These are phyloP conservation scores for Agrocybe praecox DNA, from an alignment of 768 basidiomycete species.

Conservation along the genomic window DNA sequence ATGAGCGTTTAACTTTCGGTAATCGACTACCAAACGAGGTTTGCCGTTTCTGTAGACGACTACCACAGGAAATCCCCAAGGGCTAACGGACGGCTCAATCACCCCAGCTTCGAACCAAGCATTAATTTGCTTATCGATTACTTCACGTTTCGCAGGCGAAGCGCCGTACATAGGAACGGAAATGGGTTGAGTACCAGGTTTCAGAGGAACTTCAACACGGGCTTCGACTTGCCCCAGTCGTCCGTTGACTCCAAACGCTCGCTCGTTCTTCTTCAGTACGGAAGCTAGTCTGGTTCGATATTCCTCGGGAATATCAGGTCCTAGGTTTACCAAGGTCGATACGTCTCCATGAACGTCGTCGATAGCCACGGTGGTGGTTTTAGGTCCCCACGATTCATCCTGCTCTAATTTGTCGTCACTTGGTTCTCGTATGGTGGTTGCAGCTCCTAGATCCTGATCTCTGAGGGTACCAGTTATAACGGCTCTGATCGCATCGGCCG, in stretches of 20 bases:
- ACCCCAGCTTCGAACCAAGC: no score
- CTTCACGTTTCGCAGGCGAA: no score
- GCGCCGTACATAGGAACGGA: slow-evolving; percentile 24
- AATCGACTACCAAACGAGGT: slow-evolving; percentile 33
- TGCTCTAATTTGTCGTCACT: not conserved
- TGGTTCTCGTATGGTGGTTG: not conserved
- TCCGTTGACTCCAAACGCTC: slow-evolving; percentile 9
- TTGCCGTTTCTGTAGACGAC: slow-evolving; percentile 40
- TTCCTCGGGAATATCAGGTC: slow-evolving; percentile 1
- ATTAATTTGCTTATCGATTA: no score
- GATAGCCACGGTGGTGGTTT: not conserved
- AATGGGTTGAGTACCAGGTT: slow-evolving; percentile 25
- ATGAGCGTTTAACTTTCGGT: no score
- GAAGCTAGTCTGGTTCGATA: not conserved
- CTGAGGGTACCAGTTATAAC: slow-evolving; percentile 4
- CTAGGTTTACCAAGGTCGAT: slow-evolving; percentile 9
- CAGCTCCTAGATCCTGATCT: slow-evolving; percentile 1
- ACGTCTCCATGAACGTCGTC: not conserved
- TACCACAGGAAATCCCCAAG: slow-evolving; percentile 32
- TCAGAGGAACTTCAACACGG: slow-evolving; percentile 7
- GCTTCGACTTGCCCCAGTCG: no score
- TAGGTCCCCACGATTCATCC: slow-evolving; percentile 12
- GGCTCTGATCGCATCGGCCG: slow-evolving; percentile 1
- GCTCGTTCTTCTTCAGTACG: not conserved
- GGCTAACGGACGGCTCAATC: slow-evolving; percentile 40